Evolutionary conservation across 1,284 basidiomycete species (phyloP), one percentile per base, ranked within the genome.

Genomic region (Ustilago vetiveriae): DNA sequence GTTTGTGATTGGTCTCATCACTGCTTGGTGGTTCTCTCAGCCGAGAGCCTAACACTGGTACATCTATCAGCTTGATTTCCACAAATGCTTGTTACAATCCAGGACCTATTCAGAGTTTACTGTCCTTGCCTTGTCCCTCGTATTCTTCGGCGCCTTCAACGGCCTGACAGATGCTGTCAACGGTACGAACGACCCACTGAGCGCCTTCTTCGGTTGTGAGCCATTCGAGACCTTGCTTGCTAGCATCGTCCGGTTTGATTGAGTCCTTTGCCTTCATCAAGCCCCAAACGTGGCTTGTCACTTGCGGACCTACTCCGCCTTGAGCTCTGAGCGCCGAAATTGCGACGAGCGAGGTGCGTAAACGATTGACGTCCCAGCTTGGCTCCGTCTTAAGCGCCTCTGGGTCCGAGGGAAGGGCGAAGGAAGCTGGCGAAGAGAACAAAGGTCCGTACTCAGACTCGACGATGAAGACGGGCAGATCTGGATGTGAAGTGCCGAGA

Each of bases 221-320:
- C 90, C 91, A 98, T 27, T 78, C 70, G 42, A 75, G 63, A 76
- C 94, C 93, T 74, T 87, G 90, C 13, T 83, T 83, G 58, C 75
- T 53, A 6, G 83, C 60, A 35, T 72, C 85, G 62, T 85, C 88
- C 3, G 56, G 49, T n/a, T 55, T 62, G 33, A 74, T 73, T 38
- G 67, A 64, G 17, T 67, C 60, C 27, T 49, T 54, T 5, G 92
- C 92, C 82, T 94, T 94, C 71, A 94, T 88, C 76, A 98, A 86
- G 17, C 95, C 95, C 83, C 93, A 96, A 39, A 94, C 90, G 82
- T 98, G 95, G 79, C 90, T 92, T 10, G 86, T 90, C 54, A 97
- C 87, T 82, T 98, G 95, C 8, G 94, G 92, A 16, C 89, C 92
- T 53, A 98, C 94, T 44, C 91, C 87, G 29, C 88, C 89, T 80